Evolutionary conservation across 2,329 filamentous ascomycete species (phyloP).

Genomic region (Botryosphaeria dothidea): DNA sequence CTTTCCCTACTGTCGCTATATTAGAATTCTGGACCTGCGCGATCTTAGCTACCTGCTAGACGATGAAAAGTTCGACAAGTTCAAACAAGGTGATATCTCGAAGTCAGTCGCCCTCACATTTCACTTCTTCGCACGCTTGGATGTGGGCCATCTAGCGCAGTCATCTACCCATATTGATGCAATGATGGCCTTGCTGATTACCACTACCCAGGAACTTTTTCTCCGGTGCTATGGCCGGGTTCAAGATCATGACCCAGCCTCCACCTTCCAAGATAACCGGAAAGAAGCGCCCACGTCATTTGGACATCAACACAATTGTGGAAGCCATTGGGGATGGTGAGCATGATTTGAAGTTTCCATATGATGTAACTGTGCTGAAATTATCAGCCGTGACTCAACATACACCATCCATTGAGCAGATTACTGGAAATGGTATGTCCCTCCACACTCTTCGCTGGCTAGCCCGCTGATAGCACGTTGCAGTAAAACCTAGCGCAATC

Average conservation of each 20-base stretch:
- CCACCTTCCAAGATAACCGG: conserved; percentile 26
- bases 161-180: not conserved
- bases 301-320: conserved; percentile 49
- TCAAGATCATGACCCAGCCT: conserved; percentile 38
- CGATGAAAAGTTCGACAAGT: conserved; percentile 60
- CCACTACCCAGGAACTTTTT: conserved; percentile 50
- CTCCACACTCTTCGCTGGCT: not conserved
- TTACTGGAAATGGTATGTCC: conserved; percentile 53
- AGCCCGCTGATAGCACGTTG: not conserved
- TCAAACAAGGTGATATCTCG: conserved; percentile 56
- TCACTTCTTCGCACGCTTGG: not conserved
- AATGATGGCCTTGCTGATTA: not conserved
- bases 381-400: conserved; percentile 46
- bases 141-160: not conserved
- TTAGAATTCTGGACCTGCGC: conserved; percentile 63
- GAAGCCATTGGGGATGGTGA: conserved; percentile 31
- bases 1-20: conserved; percentile 70
- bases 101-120: conserved; percentile 45
- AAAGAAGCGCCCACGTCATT: conserved; percentile 32
- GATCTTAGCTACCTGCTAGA: conserved; percentile 62
- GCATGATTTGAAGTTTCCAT: conserved; percentile 15
- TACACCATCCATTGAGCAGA: conserved; percentile 58
- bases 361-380: conserved; percentile 13
- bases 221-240: conserved; percentile 47
- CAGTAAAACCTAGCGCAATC: conserved; percentile 55